phyloP scores from a whole-genome alignment of 1,284 basidiomycete genomes.

The Irpex lacteus region DNA sequence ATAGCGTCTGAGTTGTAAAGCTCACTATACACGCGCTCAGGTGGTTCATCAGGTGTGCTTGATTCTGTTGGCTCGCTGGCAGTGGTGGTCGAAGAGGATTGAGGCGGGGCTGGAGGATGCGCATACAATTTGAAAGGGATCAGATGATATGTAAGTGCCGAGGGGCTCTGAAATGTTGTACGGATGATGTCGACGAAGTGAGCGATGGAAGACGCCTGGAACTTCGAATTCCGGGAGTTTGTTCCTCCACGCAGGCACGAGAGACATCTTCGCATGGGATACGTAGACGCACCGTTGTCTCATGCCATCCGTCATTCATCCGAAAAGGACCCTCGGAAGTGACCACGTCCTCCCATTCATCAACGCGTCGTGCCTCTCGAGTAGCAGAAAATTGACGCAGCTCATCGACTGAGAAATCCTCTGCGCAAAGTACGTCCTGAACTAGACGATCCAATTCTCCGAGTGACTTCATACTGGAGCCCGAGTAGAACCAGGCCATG shows the following conservation, averaged over 20 bases:
- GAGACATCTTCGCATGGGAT: constrained; percentile 5
- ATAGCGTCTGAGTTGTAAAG: constrained; percentile 19
- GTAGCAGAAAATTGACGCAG: constrained; percentile 7
- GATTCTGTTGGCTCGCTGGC: too few species aligned
- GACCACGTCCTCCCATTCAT: not conserved
- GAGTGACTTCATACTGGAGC: constrained; percentile 10
- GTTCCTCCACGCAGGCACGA: not conserved
- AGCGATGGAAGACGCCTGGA: constrained; percentile 11
- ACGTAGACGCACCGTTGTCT: constrained; percentile 3
- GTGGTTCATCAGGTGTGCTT: not conserved
- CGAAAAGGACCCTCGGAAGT: not conserved
- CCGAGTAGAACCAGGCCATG: constrained; percentile 14
- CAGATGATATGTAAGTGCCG: not conserved
- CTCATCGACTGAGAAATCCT: constrained; percentile 10
- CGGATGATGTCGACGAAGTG: constrained; percentile 14
- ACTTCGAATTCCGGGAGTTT: constrained; percentile 8
- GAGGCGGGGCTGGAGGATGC: not conserved
- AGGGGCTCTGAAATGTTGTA: not conserved
- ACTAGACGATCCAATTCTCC: constrained; percentile 14
- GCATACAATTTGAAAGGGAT: not conserved
- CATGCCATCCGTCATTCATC: constrained; percentile 7
- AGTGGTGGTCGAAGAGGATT: not conserved
- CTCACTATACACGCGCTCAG: constrained; percentile 17
- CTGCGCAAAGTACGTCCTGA: constrained; percentile 5
- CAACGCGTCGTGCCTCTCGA: constrained; percentile 4